Conservation (phyloP, 371 early-diverging fungal genomes). For the Rhizopus delemar region DNA sequence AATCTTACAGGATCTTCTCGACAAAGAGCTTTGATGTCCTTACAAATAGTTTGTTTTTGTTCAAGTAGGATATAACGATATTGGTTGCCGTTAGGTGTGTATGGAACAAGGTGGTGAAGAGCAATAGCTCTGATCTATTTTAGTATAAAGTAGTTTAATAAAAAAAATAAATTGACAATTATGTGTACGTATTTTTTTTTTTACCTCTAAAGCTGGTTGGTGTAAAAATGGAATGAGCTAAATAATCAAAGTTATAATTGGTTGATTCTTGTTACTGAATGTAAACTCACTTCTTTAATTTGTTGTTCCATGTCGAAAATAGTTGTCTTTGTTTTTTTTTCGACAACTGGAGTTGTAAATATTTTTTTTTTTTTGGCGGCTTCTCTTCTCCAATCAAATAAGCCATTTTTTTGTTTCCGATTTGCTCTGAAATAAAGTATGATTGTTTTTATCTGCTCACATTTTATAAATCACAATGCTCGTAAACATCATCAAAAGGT, state of each 20-base stretch:
- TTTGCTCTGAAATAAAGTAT: no score
- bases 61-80: constrained; percentile 62
- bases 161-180: neutral
- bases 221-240: constrained; percentile 65
- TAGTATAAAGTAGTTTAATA: neutral
- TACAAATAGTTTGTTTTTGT: constrained; percentile 61
- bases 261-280: neutral
- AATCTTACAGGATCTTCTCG: constrained; percentile 69
- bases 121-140: constrained; percentile 77
- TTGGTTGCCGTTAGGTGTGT: constrained; percentile 67
- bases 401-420: no score
- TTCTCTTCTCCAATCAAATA: no score
- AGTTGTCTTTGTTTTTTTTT: no score
- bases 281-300: constrained; percentile 23
- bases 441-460: no score
- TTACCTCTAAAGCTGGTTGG: constrained; percentile 67
- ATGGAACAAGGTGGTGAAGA: constrained; percentile 73
- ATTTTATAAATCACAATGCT: no score
- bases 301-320: constrained; percentile 21
- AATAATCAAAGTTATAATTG: neutral
- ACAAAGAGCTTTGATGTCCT: constrained; percentile 68
- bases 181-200: constrained; percentile 4
- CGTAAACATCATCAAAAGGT: no score
- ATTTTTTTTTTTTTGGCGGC: no score
- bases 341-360: no score